phyloP scores from a whole-genome alignment of 1,284 basidiomycete genomes.

The Apiotrichum brassicae region DNA sequence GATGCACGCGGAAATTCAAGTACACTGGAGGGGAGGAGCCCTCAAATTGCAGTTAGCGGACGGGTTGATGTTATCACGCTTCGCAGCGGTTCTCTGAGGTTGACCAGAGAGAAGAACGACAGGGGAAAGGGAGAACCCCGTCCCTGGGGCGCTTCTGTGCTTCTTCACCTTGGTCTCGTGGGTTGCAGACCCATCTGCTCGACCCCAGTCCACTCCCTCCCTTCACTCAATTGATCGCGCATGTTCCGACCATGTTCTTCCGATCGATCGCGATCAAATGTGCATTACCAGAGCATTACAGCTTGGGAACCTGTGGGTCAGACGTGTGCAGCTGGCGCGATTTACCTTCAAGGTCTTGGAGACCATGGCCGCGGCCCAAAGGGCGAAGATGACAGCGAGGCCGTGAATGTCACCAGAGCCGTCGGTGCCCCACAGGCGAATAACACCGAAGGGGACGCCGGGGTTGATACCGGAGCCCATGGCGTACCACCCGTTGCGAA shows the following conservation, averaged over 20 bases:
- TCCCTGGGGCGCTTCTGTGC: background rate
- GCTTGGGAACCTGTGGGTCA: constrained; percentile 3
- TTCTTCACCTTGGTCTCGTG: background rate
- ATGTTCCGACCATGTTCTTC: no score
- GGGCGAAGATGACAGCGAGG: constrained; percentile 63
- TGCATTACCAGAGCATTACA: constrained; percentile 1
- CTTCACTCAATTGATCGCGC: no score
- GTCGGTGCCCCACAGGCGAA: constrained; percentile 62
- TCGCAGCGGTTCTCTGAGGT: constrained; percentile 3
- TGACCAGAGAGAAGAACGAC: constrained; percentile 1
- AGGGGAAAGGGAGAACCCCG: no score
- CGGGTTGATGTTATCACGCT: background rate
- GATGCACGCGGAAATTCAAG: background rate
- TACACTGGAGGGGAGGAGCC: background rate
- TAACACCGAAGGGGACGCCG: constrained; percentile 62
- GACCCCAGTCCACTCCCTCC: background rate
- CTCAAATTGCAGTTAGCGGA: background rate
- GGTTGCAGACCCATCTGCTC: no score
- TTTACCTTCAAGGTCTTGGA: constrained; percentile 79
- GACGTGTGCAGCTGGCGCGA: background rate
- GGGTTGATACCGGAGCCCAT: constrained; percentile 16
- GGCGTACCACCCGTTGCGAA: constrained; percentile 73
- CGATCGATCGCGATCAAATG: background rate
- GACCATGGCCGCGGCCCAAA: constrained; percentile 90
- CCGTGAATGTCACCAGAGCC: constrained; percentile 75